phyloP scores from a whole-genome alignment of 75 land plant genomes.

The Pseudotsuga menziesii region DNA sequence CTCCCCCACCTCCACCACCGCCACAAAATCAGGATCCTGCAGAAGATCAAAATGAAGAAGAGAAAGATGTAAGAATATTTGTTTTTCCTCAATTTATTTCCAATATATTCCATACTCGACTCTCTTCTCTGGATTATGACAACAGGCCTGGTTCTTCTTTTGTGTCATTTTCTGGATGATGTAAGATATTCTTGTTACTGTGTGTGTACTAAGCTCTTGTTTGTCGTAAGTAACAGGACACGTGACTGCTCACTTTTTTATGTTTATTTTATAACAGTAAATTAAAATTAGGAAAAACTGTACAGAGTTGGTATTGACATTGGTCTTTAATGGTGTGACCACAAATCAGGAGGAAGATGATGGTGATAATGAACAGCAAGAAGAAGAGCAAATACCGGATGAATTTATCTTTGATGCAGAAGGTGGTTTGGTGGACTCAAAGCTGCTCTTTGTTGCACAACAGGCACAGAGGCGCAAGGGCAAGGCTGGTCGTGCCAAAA shows the following conservation, averaged over 20 bases:
- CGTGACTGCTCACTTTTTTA: neutral
- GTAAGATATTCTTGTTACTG: neutral
- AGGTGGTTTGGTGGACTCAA: slow-evolving; percentile 94
- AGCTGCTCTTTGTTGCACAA: slow-evolving; percentile 95
- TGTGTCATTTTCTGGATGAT: slow-evolving; percentile 7
- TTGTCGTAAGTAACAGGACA: neutral
- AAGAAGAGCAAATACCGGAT: slow-evolving; percentile 87
- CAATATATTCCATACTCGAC: neutral
- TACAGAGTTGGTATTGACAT: neutral
- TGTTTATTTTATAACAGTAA: neutral
- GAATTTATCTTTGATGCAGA: slow-evolving; percentile 99
- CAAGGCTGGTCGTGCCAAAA: slow-evolving; percentile 98
- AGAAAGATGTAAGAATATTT: slow-evolving; percentile 49
- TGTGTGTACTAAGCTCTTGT: neutral
- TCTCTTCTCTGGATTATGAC: neutral
- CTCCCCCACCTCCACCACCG: slow-evolving; percentile 95
- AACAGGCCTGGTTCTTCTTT: neutral
- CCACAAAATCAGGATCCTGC: slow-evolving; percentile 69
- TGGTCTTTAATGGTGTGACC: neutral
- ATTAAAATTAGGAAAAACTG: neutral
- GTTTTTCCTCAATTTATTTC: neutral
- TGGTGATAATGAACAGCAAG: slow-evolving; percentile 72
- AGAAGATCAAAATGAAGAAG: slow-evolving; percentile 79
- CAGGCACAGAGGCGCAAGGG: slow-evolving; percentile 88
- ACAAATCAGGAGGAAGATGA: slow-evolving; percentile 57